Percentiles rank a stretch among this genome's conserved stretches.
Conservation (phyloP, 2,329 filamentous ascomycete genomes). For the Beauveria rudraprayagi region DNA sequence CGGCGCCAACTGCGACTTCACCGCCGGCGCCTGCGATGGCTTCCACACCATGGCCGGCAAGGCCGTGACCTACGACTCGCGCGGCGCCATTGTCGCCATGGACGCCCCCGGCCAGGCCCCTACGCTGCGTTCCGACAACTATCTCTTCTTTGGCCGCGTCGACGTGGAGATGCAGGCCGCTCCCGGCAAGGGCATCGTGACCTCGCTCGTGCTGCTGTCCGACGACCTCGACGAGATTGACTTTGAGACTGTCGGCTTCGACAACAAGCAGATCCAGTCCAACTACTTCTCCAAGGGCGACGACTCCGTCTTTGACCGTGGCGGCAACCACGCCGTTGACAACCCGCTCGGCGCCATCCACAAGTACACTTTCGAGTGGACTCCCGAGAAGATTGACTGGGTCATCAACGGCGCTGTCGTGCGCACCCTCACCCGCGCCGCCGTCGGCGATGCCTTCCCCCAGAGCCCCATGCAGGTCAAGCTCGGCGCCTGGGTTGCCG, state of each 20-base stretch:
- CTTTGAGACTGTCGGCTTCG: slow-evolving; percentile 87
- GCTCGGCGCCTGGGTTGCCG: slow-evolving; percentile 60
- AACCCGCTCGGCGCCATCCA: slow-evolving; percentile 53
- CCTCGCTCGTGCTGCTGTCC: slow-evolving; percentile 81
- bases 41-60: slow-evolving; percentile 41
- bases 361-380: slow-evolving; percentile 65
- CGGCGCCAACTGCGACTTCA: slow-evolving; percentile 62
- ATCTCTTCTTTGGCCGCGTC: slow-evolving; percentile 93
- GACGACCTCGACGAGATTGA: slow-evolving; percentile 89
- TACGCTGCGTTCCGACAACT: slow-evolving; percentile 70
- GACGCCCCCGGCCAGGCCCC: slow-evolving; percentile 56
- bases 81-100: slow-evolving; percentile 57
- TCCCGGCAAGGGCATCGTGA: slow-evolving; percentile 77
- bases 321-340: slow-evolving; percentile 49
- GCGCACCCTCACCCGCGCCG: slow-evolving; percentile 54
- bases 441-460: slow-evolving; percentile 47
- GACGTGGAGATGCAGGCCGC: slow-evolving; percentile 73
- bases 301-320: slow-evolving; percentile 61
- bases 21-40: slow-evolving; percentile 55
- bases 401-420: slow-evolving; percentile 53
- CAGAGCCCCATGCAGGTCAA: slow-evolving; percentile 69
- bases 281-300: slow-evolving; percentile 79
- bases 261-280: slow-evolving; percentile 67
- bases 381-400: slow-evolving; percentile 55
- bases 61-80: slow-evolving; percentile 35